Base-by-base conservation (phyloP, 768 basidiomycete species). In the Clathrus columnatus region DNA sequence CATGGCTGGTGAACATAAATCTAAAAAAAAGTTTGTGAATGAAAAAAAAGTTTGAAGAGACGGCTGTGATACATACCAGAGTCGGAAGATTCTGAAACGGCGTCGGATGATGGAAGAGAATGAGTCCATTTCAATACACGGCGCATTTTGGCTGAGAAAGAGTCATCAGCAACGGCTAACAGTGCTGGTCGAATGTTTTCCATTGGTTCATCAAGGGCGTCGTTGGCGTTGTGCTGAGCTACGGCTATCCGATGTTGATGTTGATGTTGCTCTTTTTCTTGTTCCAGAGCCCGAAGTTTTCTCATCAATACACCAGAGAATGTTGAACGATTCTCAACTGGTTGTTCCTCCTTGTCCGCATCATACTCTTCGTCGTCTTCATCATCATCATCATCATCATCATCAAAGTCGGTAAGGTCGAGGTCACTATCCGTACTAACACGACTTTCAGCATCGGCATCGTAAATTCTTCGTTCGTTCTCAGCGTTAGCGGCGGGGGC, bases 201-300 rank as follows among this genome's bases (percentile, higher is more conserved):
- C 8, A 17, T 11, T 4, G 36, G 36, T 36, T n/a, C 14, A n/a
- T 36, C 36, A 4, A 36, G 14, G 18, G 23, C 30, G 44, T 20
- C 17, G 26, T 48, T n/a, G n/a, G n/a, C n/a, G n/a, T n/a, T n/a
- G n/a, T n/a, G n/a, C n/a, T n/a, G n/a, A n/a, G n/a, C 42, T 48
- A 20, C 27, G 4, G 46, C 27, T 48, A 81, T 58, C 87, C 83
- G 63, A 76, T 80, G 75, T 84, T 78, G 59, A 28, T 57, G 28
- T 48, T 53, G 27, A 23, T 45, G 45, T 54, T 26, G 17, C 42
- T 57, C 20, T 51, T 51, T 27, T 28, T 41, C 27, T 53, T 18
- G 20, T 23, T 51, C 28, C 30, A 44, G 24, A 23, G 20, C 18
- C 18, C 23, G 44, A 43, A 45, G 59, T 61, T 61, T 28, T 65